These are phyloP conservation scores for Alternaria brassicae DNA, from an alignment of 2,329 filamentous ascomycete genomes.

Conservation along the genomic window DNA sequence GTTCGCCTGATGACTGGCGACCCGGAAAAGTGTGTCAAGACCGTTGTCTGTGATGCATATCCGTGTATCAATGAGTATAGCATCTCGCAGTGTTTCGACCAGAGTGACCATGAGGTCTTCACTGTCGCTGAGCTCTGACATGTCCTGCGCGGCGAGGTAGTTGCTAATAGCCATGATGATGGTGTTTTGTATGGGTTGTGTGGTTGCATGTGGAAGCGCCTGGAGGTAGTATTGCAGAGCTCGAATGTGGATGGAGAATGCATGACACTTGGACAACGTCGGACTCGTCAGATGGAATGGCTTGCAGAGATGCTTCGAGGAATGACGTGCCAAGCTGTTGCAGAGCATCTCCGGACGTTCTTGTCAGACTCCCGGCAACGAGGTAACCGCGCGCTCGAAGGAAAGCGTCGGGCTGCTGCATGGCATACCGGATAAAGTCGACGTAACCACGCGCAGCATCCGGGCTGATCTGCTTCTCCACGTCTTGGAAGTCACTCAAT, in stretches of 20 bases:
- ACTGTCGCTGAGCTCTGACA: constrained; percentile 82
- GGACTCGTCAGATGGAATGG: constrained; percentile 76
- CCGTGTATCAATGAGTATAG: constrained; percentile 78
- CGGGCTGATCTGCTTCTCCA: constrained; percentile 72
- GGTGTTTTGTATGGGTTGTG: constrained; percentile 65
- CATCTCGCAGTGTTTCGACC: constrained; percentile 82
- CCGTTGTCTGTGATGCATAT: constrained; percentile 79
- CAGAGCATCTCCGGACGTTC: constrained; percentile 67
- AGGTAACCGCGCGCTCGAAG: constrained; percentile 87
- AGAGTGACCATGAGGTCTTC: constrained; percentile 92
- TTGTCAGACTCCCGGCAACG: constrained; percentile 79
- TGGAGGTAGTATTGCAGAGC: constrained; percentile 75
- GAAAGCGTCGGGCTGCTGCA: constrained; percentile 75
- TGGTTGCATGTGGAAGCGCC: constrained; percentile 58
- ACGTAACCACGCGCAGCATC: constrained; percentile 77
- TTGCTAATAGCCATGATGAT: constrained; percentile 69
- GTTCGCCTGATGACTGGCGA: constrained; percentile 84
- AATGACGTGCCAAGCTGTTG: constrained; percentile 65
- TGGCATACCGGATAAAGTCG: constrained; percentile 79
- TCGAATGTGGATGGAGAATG: too few species aligned
- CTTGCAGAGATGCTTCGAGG: constrained; percentile 75
- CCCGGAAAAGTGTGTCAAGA: constrained; percentile 82
- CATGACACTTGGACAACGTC: constrained; percentile 93
- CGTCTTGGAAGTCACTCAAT: constrained; percentile 81
- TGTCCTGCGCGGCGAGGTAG: constrained; percentile 81